A percentile compares a stretch with the other conserved stretches of the same genome.
Evolutionary conservation across 495 filamentous ascomycete genomes (phyloP).

Genomic region (Diplogelasinospora grovesii): DNA sequence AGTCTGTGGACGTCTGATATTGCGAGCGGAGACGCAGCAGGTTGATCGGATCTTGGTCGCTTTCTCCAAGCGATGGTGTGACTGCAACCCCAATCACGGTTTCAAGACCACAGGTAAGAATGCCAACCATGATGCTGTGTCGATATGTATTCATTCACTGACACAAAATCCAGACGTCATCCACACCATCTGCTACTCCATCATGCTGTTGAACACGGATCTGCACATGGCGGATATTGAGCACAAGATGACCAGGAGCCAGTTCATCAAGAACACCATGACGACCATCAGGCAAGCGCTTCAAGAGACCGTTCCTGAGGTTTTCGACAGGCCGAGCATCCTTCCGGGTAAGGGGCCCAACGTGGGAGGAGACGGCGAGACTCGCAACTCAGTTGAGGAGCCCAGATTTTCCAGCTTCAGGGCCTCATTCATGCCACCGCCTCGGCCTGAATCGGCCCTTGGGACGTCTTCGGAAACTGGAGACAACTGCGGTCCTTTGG

Average conservation of each 20-base stretch:
- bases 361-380: slow-evolving; percentile 18
- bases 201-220: slow-evolving; percentile 94
- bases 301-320: slow-evolving; percentile 60
- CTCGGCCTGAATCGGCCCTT: slow-evolving; percentile 37
- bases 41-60: slow-evolving; percentile 89
- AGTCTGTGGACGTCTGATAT: slow-evolving; percentile 73
- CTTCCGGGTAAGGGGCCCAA: slow-evolving; percentile 31
- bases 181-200: slow-evolving; percentile 93
- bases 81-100: slow-evolving; percentile 88
- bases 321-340: slow-evolving; percentile 50
- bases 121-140: neutral
- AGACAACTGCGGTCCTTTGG: slow-evolving; percentile 58
- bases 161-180: slow-evolving; percentile 63
- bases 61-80: slow-evolving; percentile 84
- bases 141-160: slow-evolving; percentile 6
- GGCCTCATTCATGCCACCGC: slow-evolving; percentile 40
- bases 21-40: slow-evolving; percentile 93
- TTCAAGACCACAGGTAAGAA: slow-evolving; percentile 79
- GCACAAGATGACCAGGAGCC: slow-evolving; percentile 86
- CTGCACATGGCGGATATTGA: slow-evolving; percentile 91
- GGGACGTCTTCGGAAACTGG: slow-evolving; percentile 24
- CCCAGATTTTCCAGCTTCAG: slow-evolving; percentile 37
- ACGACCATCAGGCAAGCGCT: slow-evolving; percentile 76
- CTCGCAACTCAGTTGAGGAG: slow-evolving; percentile 32
- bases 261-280: slow-evolving; percentile 96